Evolutionary conservation across 495 filamentous ascomycete genomes (phyloP), one percentile per base, ranked within the genome.

Genomic region (Daldinia caldariorum): DNA sequence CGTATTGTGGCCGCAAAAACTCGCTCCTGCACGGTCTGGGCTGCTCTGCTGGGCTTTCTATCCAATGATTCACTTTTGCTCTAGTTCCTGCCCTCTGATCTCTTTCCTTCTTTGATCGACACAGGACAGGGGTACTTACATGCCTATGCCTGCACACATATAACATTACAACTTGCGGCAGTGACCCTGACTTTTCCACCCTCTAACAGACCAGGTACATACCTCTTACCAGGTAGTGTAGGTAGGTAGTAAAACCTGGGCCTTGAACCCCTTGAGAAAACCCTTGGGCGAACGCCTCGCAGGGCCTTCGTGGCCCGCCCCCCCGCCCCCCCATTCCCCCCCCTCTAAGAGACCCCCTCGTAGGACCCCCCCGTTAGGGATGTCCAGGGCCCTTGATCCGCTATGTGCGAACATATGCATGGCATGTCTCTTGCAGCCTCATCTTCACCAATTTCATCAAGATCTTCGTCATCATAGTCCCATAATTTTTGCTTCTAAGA

Each of bases 371-470:
- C 59, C 34, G 20, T 57, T 53, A 26, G 63, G 63, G 58, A 57
- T 61, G 32, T 29, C 38, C 8, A 67, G 63, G 63, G 60, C 49
- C 63, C 51, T 45, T 60, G 49, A 64, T 67, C 64, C 64, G 64
- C 63, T 58, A 72, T 72, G 61, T 65, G 56, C 65, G 60, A 69
- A 72, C 65, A 61, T 57, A 65, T 66, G 61, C 70, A 69, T 72
- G 65, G 61, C 31, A 61, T 62, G 57, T 54, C 56, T 72, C 65
- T 62, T 72, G 70, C 70, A 72, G 70, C 70, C 70, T 72, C 70
- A 69, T 69, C 70, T 72, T 72, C 47, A 29, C 45, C 31, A 61
- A 72, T 18, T 47, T 6, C 49, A 56, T 49, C 61, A 69, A 58
- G 45, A 72, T 61, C 70, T 55, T 69, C 69, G 58, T 67, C 70